Conservation (phyloP, 2,329 filamentous ascomycete species). For the Microdochium paspali region DNA sequence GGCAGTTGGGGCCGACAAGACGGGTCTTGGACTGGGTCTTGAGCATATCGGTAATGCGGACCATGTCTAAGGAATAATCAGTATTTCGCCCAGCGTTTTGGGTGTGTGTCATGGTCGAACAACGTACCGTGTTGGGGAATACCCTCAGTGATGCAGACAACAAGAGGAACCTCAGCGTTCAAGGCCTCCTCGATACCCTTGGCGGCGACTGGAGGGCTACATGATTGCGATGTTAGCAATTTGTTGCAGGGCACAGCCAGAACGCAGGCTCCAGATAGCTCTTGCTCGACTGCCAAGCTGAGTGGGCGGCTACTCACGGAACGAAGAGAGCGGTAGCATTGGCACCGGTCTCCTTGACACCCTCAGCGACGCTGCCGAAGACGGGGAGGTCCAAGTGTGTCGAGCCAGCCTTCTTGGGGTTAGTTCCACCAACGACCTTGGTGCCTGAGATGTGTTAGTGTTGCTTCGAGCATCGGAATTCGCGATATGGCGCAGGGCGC, state of each 20-base stretch:
- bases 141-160: constrained; percentile 96
- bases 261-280: too few species aligned
- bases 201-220: constrained; percentile 80
- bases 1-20: constrained; percentile 95
- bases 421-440: constrained; percentile 95
- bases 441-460: constrained; percentile 52
- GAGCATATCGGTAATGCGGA: constrained; percentile 94
- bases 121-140: constrained; percentile 84
- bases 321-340: constrained; percentile 94
- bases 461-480: constrained; percentile 15
- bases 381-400: constrained; percentile 87
- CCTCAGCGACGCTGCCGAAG: constrained; percentile 82
- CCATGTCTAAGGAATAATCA: constrained; percentile 63
- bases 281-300: too few species aligned
- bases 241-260: constrained; percentile 8
- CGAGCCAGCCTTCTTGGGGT: constrained; percentile 94
- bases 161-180: constrained; percentile 81
- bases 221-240: background rate
- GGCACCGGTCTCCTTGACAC: constrained; percentile 82
- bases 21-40: constrained; percentile 97
- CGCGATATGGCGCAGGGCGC: constrained; percentile 4
- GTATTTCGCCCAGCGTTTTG: constrained; percentile 2
- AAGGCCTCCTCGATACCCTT: constrained; percentile 96
- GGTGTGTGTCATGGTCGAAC: constrained; percentile 15
- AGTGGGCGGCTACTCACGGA: constrained; percentile 58